A percentile compares a stretch with the other conserved stretches of the same genome.
Conservation (phyloP, 768 basidiomycete species). For the Kwoniella heveanensis region DNA sequence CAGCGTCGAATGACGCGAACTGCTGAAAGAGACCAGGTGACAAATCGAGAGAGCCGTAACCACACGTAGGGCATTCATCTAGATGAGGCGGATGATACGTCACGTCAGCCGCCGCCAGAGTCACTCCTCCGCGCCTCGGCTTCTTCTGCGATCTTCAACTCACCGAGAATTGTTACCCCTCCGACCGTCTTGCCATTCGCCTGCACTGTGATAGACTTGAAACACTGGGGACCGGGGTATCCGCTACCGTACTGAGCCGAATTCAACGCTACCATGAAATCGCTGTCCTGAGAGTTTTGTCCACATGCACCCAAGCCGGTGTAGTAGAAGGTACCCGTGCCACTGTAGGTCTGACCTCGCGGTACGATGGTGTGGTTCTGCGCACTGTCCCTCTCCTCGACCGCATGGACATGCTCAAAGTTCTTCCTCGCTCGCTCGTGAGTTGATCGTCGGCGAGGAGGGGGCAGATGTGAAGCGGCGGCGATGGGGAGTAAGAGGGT, state of each 20-base stretch:
- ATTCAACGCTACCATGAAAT: conserved; percentile 48
- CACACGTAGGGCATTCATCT: conserved; percentile 53
- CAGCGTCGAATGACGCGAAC: conserved; percentile 37
- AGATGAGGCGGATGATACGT: not conserved
- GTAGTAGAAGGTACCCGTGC: conserved; percentile 25
- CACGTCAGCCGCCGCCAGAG: too few species aligned
- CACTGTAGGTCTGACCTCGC: conserved; percentile 19
- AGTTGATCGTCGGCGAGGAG: conserved; percentile 16
- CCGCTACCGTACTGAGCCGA: conserved; percentile 43
- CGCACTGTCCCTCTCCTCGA: conserved; percentile 2
- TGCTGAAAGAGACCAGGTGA: conserved; percentile 47
- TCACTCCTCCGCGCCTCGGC: too few species aligned
- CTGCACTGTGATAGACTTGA: conserved; percentile 44
- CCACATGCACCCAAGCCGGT: conserved; percentile 33
- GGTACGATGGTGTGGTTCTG: conserved; percentile 21
- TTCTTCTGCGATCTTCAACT: too few species aligned
- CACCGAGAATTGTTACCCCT: conserved; percentile 42
- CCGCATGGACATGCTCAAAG: conserved; percentile 9
- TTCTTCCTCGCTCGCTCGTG: conserved; percentile 20
- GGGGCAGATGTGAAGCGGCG: conserved; percentile 18
- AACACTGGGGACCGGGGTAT: conserved; percentile 52
- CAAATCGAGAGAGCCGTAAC: conserved; percentile 42
- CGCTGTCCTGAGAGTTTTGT: conserved; percentile 36
- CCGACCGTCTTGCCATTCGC: conserved; percentile 41
- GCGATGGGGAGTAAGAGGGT: conserved; percentile 18